Base-by-base conservation (phyloP, 805 yeast genomes). In the Candida sphagnicola region DNA sequence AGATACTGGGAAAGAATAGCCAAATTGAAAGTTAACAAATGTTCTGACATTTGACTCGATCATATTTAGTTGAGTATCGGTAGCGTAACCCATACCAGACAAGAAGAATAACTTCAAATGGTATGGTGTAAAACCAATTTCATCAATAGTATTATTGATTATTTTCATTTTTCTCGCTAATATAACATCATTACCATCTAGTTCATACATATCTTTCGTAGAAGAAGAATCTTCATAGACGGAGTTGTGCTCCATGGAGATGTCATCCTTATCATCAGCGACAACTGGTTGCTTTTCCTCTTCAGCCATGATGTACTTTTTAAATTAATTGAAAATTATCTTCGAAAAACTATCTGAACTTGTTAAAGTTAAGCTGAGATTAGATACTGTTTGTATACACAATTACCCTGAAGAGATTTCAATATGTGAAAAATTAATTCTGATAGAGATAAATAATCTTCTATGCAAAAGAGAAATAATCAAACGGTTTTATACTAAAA, bases 21-120 rank as follows among this genome's bases (percentile, higher is more conserved):
- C 63, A 48, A 72, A 75, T 53, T 77, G 80, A 41, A 53, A 59
- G 49, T 74, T 66, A 24, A 75, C 70, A 42, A 66, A 72, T 4
- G 67, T 61, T 35, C 67, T 58, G 16, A 73, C 78, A 3, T 72
- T 59, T 33, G 72, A 57, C 42, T 74, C 78, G 38, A 75, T 53
- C 57, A 64, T 61, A 31, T 63, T 67, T 46, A 78, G 61, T 48
- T 74, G 74, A 16, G 80, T 72, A 48, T 78, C 80, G 11, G 70
- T 77, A 4, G 75, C 69, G 43, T 76, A 77, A 19, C 82, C 82
- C 59, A 72, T 69, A 6, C 82, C 82, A 19, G 76, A 76, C 15
- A 77, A 51, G 43, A 66, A 62, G 50, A 77, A 75, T 10, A 74
- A 53, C 49, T 72, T 66, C 39, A 65, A 58, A 43, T 77, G 82